Evolutionary conservation across 75 land plant species (phyloP).

Genomic region (Picea sitchensis): DNA sequence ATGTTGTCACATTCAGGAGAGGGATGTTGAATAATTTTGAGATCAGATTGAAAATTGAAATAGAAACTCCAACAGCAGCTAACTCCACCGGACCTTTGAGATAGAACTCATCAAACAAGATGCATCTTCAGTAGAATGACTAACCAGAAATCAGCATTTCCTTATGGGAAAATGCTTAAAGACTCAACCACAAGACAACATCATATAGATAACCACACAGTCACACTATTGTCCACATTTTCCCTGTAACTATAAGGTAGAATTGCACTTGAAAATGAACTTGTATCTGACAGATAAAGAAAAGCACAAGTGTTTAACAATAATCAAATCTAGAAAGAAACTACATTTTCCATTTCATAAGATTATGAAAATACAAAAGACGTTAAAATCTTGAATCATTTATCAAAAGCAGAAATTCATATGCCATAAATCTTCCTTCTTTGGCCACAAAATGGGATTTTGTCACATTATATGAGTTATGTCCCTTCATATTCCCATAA

Average conservation of each 20-base stretch:
- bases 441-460: not conserved
- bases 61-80: conserved; percentile 91
- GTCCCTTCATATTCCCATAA: too few species aligned
- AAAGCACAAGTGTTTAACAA: not conserved
- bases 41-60: conserved; percentile 81
- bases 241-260: not conserved
- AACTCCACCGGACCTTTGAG: conserved; percentile 75
- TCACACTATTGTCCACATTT: not conserved
- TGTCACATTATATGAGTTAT: too few species aligned
- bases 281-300: not conserved
- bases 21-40: conserved; percentile 95
- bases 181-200: too few species aligned
- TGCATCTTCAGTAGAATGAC: not conserved
- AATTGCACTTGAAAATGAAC: not conserved
- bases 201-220: not conserved
- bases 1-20: conserved; percentile 88
- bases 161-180: not conserved
- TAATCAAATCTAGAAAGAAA: not conserved
- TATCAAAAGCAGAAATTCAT: not conserved
- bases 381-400: not conserved
- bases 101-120: conserved; percentile 6
- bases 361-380: not conserved
- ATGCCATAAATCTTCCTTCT: not conserved
- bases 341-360: not conserved
- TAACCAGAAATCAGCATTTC: not conserved